Evolutionary conservation across 1,284 basidiomycete species (phyloP).

Genomic region (Fomitopsis pinicola): DNA sequence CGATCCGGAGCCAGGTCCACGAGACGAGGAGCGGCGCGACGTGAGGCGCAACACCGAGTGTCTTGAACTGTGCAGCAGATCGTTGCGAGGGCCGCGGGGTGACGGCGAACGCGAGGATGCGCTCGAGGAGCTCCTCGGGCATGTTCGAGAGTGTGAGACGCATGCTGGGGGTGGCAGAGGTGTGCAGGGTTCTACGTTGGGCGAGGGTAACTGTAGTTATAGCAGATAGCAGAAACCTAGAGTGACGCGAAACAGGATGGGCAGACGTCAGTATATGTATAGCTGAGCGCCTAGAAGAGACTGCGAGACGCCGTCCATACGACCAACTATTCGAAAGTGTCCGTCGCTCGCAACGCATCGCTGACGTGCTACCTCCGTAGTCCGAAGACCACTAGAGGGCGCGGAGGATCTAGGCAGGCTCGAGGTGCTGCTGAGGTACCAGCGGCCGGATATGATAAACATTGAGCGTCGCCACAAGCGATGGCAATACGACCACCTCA

Average conservation of each 20-base stretch:
- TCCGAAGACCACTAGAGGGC: too few relatives aligned
- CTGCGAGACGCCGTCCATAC: background rate
- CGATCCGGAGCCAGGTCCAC: conserved; percentile 46
- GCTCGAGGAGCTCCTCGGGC: conserved; percentile 54
- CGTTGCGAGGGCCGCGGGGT: conserved; percentile 28
- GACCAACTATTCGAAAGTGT: background rate
- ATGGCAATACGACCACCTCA: too few relatives aligned
- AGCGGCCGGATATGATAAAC: too few relatives aligned
- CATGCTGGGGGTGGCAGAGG: conserved; percentile 5
- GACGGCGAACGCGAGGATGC: conserved; percentile 41
- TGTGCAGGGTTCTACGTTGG: too few relatives aligned
- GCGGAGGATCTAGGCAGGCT: too few relatives aligned
- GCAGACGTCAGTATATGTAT: background rate
- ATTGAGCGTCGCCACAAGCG: too few relatives aligned
- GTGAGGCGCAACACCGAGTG: conserved; percentile 15
- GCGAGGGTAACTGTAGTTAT: background rate
- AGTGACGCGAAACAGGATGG: background rate
- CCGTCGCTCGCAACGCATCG: background rate
- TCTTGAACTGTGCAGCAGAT: conserved; percentile 6
- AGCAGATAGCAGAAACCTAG: background rate
- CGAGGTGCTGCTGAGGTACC: too few relatives aligned
- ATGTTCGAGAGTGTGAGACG: conserved; percentile 31
- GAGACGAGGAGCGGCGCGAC: conserved; percentile 44
- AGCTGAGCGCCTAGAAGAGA: background rate
- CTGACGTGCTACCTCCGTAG: background rate